Conservation (phyloP, 139 green algal species). For the Coccomyxa sp. region DNA sequence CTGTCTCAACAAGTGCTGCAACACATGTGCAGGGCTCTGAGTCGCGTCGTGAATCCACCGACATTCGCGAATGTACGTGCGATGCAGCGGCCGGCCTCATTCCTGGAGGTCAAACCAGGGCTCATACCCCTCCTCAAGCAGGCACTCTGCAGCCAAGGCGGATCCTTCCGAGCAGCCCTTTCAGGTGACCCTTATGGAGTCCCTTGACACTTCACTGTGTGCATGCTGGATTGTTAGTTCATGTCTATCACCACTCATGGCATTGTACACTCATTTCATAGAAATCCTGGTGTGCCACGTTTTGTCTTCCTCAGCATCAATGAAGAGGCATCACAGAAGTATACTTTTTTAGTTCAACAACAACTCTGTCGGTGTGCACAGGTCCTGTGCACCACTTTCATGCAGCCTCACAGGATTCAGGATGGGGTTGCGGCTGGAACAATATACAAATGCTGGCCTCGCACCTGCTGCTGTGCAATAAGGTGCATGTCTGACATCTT, state of each 20-base stretch:
- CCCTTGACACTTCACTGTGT: background rate
- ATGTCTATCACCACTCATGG: background rate
- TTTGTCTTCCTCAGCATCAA: background rate
- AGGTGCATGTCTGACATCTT: background rate
- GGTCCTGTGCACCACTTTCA: slow-evolving; percentile 21
- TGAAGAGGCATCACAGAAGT: background rate
- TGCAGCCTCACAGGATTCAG: slow-evolving; percentile 16
- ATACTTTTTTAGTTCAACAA: background rate
- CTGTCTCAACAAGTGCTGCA: too few relatives aligned
- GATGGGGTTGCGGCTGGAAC: slow-evolving; percentile 48
- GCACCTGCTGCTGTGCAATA: slow-evolving; percentile 26
- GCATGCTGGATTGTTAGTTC: background rate
- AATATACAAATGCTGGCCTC: slow-evolving; percentile 51
- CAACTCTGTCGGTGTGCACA: background rate
- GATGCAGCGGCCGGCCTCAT: background rate
- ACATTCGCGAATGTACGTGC: background rate
- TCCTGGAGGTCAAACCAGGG: background rate
- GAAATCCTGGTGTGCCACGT: background rate
- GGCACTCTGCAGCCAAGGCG: background rate
- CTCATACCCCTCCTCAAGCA: background rate
- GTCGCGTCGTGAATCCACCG: background rate
- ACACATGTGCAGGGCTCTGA: background rate
- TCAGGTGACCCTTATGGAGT: background rate
- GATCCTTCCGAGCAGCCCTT: background rate
- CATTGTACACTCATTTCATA: background rate